These are phyloP conservation scores for Ligustrum vulgare DNA, from an alignment of 257 asterid genomes.

Conservation along the genomic window DNA sequence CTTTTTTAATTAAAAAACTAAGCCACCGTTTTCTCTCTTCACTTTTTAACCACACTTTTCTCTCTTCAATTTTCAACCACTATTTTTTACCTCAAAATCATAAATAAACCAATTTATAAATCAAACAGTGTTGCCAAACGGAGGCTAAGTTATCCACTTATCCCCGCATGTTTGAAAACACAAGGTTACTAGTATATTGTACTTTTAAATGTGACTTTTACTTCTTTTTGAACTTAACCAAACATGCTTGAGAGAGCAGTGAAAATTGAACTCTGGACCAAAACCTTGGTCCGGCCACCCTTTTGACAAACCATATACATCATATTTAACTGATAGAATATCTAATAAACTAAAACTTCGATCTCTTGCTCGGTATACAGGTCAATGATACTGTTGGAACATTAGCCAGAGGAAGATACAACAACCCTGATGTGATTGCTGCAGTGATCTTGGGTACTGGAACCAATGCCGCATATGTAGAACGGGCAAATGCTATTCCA, in stretches of 20 bases:
- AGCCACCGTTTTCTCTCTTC: too few species aligned
- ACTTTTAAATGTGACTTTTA: too few species aligned
- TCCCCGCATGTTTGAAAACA: not conserved
- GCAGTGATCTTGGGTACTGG: conserved; percentile 94
- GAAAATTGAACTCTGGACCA: not conserved
- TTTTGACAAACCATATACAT: not conserved
- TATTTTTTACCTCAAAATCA: too few species aligned
- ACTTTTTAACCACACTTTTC: too few species aligned
- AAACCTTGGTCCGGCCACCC: not conserved
- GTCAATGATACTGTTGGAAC: conserved; percentile 95
- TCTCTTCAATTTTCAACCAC: too few species aligned
- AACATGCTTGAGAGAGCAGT: not conserved
- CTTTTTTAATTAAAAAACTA: not conserved
- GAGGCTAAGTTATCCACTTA: not conserved
- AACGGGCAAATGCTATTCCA: conserved; percentile 76
- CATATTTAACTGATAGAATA: not conserved
- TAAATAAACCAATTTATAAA: too few species aligned
- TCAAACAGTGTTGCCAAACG: too few species aligned
- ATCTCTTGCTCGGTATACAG: conserved; percentile 35
- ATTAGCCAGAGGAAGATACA: conserved; percentile 78
- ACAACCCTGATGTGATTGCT: conserved; percentile 70
- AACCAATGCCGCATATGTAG: conserved; percentile 94
- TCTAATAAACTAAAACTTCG: not conserved
- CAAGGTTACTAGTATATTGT: not conserved
- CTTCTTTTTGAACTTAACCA: not conserved